Conservation (phyloP, 164 flowering plant species). For the Hamamelis virginiana region DNA sequence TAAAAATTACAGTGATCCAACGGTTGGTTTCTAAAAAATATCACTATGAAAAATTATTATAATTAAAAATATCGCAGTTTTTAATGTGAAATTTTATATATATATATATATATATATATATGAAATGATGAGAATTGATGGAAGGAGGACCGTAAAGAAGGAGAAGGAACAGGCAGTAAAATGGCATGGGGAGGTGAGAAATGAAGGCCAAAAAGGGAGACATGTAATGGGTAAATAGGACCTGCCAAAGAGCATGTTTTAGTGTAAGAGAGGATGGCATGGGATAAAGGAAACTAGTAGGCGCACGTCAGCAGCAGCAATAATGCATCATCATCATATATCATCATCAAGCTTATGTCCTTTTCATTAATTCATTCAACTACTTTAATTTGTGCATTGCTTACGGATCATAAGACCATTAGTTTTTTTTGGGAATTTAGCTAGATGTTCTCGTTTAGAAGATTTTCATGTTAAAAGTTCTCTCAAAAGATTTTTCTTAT, state of each 20-base stretch:
- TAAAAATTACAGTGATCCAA: too few species aligned
- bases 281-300: conserved; percentile 12
- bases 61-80: too few species aligned
- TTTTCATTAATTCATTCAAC: not conserved
- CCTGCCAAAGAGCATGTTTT: conserved; percentile 13
- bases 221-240: not conserved
- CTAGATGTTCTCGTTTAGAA: too few species aligned
- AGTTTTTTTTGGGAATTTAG: too few species aligned
- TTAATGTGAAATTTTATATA: too few species aligned
- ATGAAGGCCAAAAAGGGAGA: not conserved
- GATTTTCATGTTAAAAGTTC: too few species aligned
- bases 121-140: not conserved
- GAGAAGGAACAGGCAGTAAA: not conserved
- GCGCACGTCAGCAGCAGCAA: conserved; percentile 21
- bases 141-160: too few species aligned
- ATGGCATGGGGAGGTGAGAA: not conserved
- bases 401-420: too few species aligned
- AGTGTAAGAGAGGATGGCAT: conserved; percentile 12
- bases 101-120: not conserved
- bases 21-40: too few species aligned
- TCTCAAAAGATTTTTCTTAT: too few species aligned
- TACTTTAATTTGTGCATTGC: not conserved
- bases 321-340: too few species aligned
- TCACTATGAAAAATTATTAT: too few species aligned
- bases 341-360: not conserved